Conservation (phyloP, 2,329 filamentous ascomycete species). For the Epichloe amarillans region DNA sequence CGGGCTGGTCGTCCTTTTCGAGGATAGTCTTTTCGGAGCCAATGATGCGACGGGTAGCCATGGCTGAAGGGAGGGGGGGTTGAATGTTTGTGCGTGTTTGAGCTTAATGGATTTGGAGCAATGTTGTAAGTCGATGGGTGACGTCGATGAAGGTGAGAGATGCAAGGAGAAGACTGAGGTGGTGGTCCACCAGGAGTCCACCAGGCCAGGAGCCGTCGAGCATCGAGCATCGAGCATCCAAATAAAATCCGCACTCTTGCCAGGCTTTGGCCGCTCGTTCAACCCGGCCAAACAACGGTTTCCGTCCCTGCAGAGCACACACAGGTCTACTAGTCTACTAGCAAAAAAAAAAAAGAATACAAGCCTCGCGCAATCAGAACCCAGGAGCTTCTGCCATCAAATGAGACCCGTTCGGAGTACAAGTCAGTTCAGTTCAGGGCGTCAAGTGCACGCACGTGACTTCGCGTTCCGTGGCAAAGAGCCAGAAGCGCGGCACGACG, state of each 20-base stretch:
- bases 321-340: background rate
- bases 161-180: no score
- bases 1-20: conserved; percentile 40
- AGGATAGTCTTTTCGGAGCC: conserved; percentile 53
- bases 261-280: background rate
- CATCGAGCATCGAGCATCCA: no score
- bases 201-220: no score
- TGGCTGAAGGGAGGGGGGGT: conserved; percentile 23
- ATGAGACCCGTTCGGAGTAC: background rate
- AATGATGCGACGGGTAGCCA: conserved; percentile 58
- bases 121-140: no score
- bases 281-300: background rate
- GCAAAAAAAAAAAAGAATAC: background rate
- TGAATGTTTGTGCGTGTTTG: no score
- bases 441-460: conserved; percentile 11
- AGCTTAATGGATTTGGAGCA: background rate
- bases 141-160: background rate
- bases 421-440: background rate
- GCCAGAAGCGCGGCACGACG: conserved; percentile 5
- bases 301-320: background rate
- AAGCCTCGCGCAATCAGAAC: background rate
- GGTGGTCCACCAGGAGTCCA: no score
- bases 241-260: no score
- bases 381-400: background rate
- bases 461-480: conserved; percentile 8